A percentile compares a stretch with the other conserved stretches of the same genome.
Evolutionary conservation across 345 rosid genomes (phyloP).

Genomic region (Eucalyptus sp.): DNA sequence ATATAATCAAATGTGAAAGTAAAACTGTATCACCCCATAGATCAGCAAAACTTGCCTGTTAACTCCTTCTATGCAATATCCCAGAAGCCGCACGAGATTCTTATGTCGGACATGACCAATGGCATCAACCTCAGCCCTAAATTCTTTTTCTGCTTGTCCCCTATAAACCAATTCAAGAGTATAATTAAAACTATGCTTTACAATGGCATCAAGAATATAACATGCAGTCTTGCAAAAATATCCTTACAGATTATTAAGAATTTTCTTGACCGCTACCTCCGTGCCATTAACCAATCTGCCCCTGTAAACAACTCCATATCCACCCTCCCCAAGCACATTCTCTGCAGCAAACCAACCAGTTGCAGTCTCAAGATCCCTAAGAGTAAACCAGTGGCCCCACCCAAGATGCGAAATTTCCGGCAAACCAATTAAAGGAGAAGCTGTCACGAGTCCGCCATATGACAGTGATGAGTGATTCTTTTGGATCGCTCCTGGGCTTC

Average conservation of each 20-base stretch:
- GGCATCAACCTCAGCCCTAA: conserved; percentile 93
- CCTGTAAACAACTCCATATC: conserved; percentile 89
- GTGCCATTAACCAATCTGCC: conserved; percentile 84
- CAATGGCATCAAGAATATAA: neutral
- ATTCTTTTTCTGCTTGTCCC: conserved; percentile 98
- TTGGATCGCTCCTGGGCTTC: conserved; percentile 49
- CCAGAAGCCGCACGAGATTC: conserved; percentile 92
- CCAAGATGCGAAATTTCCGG: conserved; percentile 93
- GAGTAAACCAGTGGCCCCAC: conserved; percentile 99
- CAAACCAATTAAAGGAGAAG: conserved; percentile 86
- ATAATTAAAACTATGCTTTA: neutral
- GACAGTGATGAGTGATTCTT: conserved; percentile 49
- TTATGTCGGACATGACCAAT: conserved; percentile 97
- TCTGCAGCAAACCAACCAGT: conserved; percentile 62
- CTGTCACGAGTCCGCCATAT: conserved; percentile 49
- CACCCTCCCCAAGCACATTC: conserved; percentile 95
- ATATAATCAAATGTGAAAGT: neutral
- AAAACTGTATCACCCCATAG: neutral
- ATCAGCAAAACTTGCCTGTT: conserved; percentile 39
- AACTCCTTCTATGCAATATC: conserved; percentile 91
- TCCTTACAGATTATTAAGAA: conserved; percentile 85
- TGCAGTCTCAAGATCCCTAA: conserved; percentile 86
- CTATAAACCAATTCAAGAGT: conserved; percentile 21
- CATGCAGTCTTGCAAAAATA: neutral
- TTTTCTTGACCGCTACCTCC: conserved; percentile 93